Evolutionary conservation across 2,329 filamentous ascomycete species (phyloP), one percentile per base, ranked within the genome.

Genomic region (Hypoxylon sp.): DNA sequence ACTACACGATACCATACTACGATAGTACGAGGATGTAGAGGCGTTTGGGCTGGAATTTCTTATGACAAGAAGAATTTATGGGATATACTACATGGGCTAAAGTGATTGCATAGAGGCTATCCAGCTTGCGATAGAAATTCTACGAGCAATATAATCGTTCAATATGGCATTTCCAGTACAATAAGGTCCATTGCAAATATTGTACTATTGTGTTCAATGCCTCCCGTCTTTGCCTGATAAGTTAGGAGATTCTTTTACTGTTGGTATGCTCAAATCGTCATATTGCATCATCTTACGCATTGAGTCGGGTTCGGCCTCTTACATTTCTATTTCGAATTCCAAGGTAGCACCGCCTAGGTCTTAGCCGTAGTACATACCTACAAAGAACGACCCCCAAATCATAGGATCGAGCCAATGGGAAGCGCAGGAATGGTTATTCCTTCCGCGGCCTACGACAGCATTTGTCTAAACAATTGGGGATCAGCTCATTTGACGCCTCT

Each of bases 321-420:
- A 53, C 19, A 37, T 48, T 39, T 22, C 31, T 39, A 58, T 59
- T 29, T 50, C 44, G 29, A 26, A 33, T 37, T 50, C 35, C 55
- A 50, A 26, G 46, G 8, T 50, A 48, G 47, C 39, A 54, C 54
- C 50, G 39, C 59, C 39, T 9, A 14, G 26, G 46, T 46, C 33
- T 46, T 46, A 39, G n/a, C 35, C 26, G 35, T 37, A 54, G 26
- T 33, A 31, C 47, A 33, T 57, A 47, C 37, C 46, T 44, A 46
- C 48, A 22, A 54, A 35, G 35, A 50, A 51, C 47, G 24, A 33
- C 31, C 42, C 53, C 61, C 46, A 62, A 68, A 63, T 63, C 48
- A 57, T 48, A 39, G 52, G 51, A 66, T 70, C 63, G 67, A 65
- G 8, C 67, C 70, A 72, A 72, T 72, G 24, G 67, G 67, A 67